These are phyloP conservation scores for Boletus sp. DNA, from an alignment of 768 basidiomycete species.

Conservation along the genomic window DNA sequence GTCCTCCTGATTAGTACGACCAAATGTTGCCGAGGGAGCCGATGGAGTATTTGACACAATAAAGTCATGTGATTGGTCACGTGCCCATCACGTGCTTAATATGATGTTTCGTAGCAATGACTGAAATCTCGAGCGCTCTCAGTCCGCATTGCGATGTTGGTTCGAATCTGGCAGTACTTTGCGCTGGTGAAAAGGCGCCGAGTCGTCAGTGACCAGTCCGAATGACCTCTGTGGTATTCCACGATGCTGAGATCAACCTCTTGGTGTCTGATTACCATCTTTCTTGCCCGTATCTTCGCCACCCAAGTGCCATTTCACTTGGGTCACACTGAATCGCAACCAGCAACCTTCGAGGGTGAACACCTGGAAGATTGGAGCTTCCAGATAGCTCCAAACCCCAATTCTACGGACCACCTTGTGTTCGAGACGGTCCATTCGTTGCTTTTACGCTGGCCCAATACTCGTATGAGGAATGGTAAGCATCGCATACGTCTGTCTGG, in stretches of 20 bases:
- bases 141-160: no score
- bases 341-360: not conserved
- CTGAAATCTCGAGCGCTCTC: no score
- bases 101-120: no score
- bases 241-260: not conserved
- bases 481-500: not conserved
- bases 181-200: no score
- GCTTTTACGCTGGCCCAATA: conserved; percentile 43
- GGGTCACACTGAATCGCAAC: not conserved
- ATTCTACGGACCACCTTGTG: conserved; percentile 30
- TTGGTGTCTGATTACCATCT: not conserved
- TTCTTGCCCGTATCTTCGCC: not conserved
- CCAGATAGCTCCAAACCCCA: not conserved
- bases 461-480: conserved; percentile 41
- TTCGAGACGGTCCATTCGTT: conserved; percentile 23
- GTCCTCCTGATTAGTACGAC: no score
- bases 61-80: no score
- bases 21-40: no score
- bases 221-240: not conserved
- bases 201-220: not conserved
- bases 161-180: no score
- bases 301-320: not conserved
- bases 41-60: no score
- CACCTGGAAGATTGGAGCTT: not conserved
- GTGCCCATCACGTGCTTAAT: no score